Conservation (phyloP, 1,284 basidiomycete genomes). For the Marasmius oreades region DNA sequence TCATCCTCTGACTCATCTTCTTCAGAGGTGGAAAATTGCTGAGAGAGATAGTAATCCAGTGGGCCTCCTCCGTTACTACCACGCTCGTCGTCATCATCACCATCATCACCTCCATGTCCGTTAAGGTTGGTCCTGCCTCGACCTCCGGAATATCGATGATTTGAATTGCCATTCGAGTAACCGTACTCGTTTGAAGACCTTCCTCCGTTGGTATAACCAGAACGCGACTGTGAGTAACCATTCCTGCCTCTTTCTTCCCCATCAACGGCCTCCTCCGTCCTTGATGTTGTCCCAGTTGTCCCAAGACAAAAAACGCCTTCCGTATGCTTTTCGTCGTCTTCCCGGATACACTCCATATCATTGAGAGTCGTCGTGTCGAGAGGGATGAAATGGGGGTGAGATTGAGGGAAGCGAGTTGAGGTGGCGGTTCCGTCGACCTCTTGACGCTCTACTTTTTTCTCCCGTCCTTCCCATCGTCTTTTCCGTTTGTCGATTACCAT, state of each 20-base stretch:
- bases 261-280: conserved; percentile 33
- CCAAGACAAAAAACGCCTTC: neutral
- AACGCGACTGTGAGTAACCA: conserved; percentile 15
- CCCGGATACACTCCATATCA: conserved; percentile 13
- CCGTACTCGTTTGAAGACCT: conserved; percentile 8
- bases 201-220: conserved; percentile 17
- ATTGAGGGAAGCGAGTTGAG: too few species aligned
- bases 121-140: neutral
- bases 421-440: too few species aligned
- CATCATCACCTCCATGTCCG: conserved; percentile 10
- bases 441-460: too few species aligned
- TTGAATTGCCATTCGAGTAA: neutral
- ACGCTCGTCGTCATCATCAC: conserved; percentile 23
- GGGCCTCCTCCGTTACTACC: neutral
- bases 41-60: conserved; percentile 26
- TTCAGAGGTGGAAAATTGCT: conserved; percentile 31
- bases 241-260: conserved; percentile 31
- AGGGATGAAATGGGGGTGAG: too few species aligned
- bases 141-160: neutral
- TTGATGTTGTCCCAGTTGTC: conserved; percentile 6
- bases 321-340: neutral
- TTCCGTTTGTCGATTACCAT: too few species aligned
- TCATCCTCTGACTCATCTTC: conserved; percentile 41
- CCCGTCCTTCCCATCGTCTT: too few species aligned
- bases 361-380: too few species aligned